Base-by-base conservation (phyloP, 148 eudicot species). In the Mesembryanthemum crystallinum region DNA sequence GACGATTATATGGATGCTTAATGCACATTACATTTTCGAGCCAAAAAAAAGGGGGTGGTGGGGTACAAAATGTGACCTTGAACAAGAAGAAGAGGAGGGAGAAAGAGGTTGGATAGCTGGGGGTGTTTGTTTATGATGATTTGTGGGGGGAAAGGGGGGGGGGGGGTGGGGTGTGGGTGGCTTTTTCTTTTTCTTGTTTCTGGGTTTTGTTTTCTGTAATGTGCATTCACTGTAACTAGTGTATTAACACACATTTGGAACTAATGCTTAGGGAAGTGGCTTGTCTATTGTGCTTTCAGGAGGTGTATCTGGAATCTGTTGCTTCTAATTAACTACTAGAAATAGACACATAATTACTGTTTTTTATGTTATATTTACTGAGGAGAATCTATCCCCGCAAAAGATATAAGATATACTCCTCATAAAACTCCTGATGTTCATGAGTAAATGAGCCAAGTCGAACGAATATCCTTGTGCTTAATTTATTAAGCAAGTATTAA, bases 241-340 rank as follows among this genome's bases (percentile, higher is more conserved):
- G 43, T 39, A 78, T 73, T 68, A 15, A 65, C 6, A 55, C 39
- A 72, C 57, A 55, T 57, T 58, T 67, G 73, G n/a, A 51, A 67
- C 33, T 39, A 78, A 65, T 65, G 61, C 52, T 78, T 21, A 62
- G 61, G 66, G 59, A 14, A 32, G 21, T 30, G 14, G 29, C 29
- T 59, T 43, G 10, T 27, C 28, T 76, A 21, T 8, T 27, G 30
- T 60, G 29, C 25, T 45, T 14, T 7, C 45, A 17, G 66, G 64
- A 49, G 23, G 37, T 30, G 29, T 72, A 8, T 60, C 27, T n/a
- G 61, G 21, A 8, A 18, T 52, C n/a, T n/a, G 28, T 24, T 15
- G 35, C 8, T 37, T 30, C 47, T 61, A n/a, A 37, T 39, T 73
- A 49, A 59, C 47, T 25, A 47, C 54, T 17, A 11, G 61, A 64